phyloP scores from a whole-genome alignment of 1,139 yeast species.

The Pichia sp. region DNA sequence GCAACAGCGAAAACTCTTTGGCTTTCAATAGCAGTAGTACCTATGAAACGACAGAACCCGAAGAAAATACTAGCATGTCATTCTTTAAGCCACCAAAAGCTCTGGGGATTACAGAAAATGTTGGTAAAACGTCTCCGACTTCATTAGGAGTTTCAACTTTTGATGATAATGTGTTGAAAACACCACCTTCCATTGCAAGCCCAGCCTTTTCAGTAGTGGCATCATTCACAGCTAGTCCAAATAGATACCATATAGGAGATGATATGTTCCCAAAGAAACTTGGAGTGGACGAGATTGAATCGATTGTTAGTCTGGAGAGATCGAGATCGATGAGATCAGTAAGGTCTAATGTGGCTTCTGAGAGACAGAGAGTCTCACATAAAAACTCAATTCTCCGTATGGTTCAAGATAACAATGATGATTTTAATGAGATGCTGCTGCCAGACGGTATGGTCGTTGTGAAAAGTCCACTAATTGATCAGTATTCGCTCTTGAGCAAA shows the following conservation, averaged over 20 bases:
- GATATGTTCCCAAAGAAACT: slow-evolving; percentile 67
- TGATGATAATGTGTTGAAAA: slow-evolving; percentile 6
- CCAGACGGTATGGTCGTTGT: slow-evolving; percentile 40
- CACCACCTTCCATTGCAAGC: slow-evolving; percentile 13
- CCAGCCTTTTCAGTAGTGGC: slow-evolving; percentile 16
- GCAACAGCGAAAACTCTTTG: slow-evolving; percentile 2
- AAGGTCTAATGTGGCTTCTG: slow-evolving; percentile 23
- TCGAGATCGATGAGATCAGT: slow-evolving; percentile 57
- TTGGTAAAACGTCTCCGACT: background rate
- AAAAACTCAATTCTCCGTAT: slow-evolving; percentile 18
- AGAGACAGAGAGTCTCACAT: slow-evolving; percentile 5
- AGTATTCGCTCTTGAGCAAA: slow-evolving; percentile 10
- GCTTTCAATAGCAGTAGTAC: slow-evolving; percentile 5
- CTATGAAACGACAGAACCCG: slow-evolving; percentile 3
- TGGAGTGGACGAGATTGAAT: slow-evolving; percentile 64
- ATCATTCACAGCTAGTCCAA: slow-evolving; percentile 22
- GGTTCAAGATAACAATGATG: slow-evolving; percentile 19
- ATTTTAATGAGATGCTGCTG: slow-evolving; percentile 38
- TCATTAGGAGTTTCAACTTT: background rate
- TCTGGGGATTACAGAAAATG: background rate
- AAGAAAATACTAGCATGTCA: slow-evolving; percentile 1
- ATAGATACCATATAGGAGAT: slow-evolving; percentile 45
- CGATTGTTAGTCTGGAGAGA: slow-evolving; percentile 68
- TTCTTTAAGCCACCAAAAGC: slow-evolving; percentile 12
- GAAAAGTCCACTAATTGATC: slow-evolving; percentile 19